Evolutionary conservation across 2,329 filamentous ascomycete species (phyloP).

Genomic region (Colletotrichum noveboracense): DNA sequence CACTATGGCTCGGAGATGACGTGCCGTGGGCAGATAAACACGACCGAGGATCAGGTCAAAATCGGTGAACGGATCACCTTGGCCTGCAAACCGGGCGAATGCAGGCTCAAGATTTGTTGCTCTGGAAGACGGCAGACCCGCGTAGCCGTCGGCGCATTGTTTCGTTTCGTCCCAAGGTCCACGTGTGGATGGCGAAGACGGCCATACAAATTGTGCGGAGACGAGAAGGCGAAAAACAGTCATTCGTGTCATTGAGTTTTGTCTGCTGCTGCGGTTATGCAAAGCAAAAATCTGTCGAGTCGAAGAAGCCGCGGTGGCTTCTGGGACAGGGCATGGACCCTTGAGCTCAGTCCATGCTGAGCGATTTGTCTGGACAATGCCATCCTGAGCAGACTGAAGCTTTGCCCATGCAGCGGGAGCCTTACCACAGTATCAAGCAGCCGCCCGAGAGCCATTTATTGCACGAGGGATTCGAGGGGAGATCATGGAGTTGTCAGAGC

Average conservation of each 20-base stretch:
- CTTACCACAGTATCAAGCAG: background rate
- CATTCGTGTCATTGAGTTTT: background rate
- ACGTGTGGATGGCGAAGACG: constrained; percentile 6
- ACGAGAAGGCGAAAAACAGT: background rate
- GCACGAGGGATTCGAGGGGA: background rate
- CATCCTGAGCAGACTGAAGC: background rate
- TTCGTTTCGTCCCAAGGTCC: constrained; percentile 17
- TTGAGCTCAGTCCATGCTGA: background rate
- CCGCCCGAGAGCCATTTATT: background rate
- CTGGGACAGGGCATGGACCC: background rate
- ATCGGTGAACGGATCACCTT: background rate
- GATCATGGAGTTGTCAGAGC: background rate
- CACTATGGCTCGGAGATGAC: background rate
- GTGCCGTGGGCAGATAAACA: background rate
- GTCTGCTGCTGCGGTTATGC: background rate
- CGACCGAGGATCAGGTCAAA: background rate
- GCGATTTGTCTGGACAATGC: background rate
- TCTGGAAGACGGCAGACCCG: background rate
- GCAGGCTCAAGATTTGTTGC: background rate
- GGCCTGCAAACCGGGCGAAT: background rate
- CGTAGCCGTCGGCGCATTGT: constrained; percentile 1
- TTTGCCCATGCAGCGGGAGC: background rate
- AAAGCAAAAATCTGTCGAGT: background rate
- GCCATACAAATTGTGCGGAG: background rate
- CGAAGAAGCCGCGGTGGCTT: background rate